Evolutionary conservation across 2,329 filamentous ascomycete genomes (phyloP), one percentile per base, ranked within the genome.

Genomic region (Venturia carpophila): DNA sequence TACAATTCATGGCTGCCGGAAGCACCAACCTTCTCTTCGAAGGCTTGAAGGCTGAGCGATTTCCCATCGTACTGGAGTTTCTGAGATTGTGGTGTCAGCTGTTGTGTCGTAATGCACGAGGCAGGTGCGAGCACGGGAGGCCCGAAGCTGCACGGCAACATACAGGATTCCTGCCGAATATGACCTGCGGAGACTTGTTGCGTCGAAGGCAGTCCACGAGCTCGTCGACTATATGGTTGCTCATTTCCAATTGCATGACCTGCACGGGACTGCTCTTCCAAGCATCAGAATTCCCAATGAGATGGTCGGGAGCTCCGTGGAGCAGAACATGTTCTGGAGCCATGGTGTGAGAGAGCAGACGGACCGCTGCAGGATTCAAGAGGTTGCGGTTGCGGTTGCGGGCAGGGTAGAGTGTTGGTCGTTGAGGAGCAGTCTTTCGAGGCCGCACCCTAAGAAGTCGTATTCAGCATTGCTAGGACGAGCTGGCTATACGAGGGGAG

Each of bases 1-100:
- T 86, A 88, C 67, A 88, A 74, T 74, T 87, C 85, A 68, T 82
- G 81, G 27, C 52, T 58, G 21, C 27, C 52, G 9, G 27, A 58
- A 3, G 34, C n/a, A 67, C 80, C 79, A 70, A 81, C 79, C 49
- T 77, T 77, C 71, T 85, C 82, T 21, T 56, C 63, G 24, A 42
- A 45, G 49, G 62, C 24, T 39, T 66, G 64, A 5, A 66, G 45
- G 19, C 43, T 52, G 30, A 63, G 60, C 1, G 58, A 30, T 42
- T 66, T 65, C 15, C 64, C 64, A 39, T 63, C 64, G 42, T 52
- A 64, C 15, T 55, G 55, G n/a, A 67, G 39, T 41, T 58, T 63
- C 66, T 67, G 49, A 34, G 30, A 41, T 47, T 34, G 30, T n/a
- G 43, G 45, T 24, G 64, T 66, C 43, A 65, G 63, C 56, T 41